Evolutionary conservation across 176 grass and related monocot species (phyloP).

Genomic region (Triticum turgidum): DNA sequence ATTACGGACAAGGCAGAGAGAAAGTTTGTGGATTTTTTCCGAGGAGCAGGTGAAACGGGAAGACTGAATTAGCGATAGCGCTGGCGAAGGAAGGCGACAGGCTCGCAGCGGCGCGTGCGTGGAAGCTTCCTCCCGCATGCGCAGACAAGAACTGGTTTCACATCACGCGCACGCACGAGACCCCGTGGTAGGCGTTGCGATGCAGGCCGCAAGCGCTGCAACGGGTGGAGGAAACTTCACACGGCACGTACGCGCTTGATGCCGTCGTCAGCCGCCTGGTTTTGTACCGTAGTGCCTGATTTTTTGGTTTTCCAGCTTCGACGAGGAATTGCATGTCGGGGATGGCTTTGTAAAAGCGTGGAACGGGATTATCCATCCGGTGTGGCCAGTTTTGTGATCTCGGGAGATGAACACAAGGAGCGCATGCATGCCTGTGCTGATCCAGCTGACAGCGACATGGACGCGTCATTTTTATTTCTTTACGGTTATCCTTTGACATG

Average conservation of each 20-base stretch:
- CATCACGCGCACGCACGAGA: neutral
- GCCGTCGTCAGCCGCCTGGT: neutral
- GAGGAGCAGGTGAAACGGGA: conserved; percentile 18
- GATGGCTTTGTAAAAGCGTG: neutral
- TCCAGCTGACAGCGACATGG: neutral
- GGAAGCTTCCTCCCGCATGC: conserved; percentile 16
- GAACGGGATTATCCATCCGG: neutral
- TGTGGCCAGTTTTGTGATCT: neutral
- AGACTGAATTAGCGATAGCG: neutral
- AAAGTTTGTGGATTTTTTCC: neutral
- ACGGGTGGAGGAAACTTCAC: neutral
- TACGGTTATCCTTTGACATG: neutral
- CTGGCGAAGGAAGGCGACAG: neutral
- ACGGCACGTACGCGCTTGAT: neutral
- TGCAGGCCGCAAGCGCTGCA: too few relatives aligned
- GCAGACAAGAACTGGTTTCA: conserved; percentile 17
- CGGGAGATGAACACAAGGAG: neutral
- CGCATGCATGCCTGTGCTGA: neutral
- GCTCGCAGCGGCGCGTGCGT: neutral
- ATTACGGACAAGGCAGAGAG: neutral
- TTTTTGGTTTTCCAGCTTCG: neutral
- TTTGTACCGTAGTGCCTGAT: neutral
- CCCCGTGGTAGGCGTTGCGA: too few relatives aligned
- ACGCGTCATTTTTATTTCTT: neutral
- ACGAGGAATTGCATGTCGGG: neutral